A percentile compares a stretch with the other conserved stretches of the same genome.
Evolutionary conservation across 148 eudicot genomes (phyloP).

Genomic region (Hydrangea macrophylla): DNA sequence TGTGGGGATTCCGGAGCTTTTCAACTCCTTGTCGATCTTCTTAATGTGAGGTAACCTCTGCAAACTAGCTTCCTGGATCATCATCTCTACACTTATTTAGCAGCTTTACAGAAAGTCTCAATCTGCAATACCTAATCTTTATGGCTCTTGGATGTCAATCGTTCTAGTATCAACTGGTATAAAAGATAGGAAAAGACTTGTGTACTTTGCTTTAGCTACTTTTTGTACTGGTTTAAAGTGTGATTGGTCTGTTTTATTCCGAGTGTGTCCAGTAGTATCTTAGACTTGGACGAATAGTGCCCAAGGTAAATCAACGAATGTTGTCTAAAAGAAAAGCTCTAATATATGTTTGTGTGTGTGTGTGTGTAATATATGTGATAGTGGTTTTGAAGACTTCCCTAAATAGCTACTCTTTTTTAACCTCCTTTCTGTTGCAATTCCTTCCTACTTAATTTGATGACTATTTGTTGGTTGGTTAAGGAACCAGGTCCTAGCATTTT

Average conservation of each 20-base stretch:
- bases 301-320: too few species aligned
- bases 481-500: too few species aligned
- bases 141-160: slow-evolving; percentile 2
- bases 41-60: slow-evolving; percentile 62
- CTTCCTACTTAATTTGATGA: background rate
- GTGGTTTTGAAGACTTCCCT: background rate
- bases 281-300: too few species aligned
- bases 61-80: background rate
- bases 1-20: slow-evolving; percentile 96
- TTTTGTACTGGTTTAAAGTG: too few species aligned
- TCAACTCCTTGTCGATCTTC: slow-evolving; percentile 88
- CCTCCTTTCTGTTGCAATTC: background rate
- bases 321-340: background rate
- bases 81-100: background rate
- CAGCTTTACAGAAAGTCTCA: background rate
- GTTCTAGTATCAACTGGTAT: background rate
- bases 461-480: too few species aligned
- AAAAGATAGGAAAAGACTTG: too few species aligned
- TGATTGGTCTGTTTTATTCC: too few species aligned
- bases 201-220: too few species aligned
- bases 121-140: background rate
- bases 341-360: background rate
- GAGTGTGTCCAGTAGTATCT: too few species aligned
- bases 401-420: too few species aligned
- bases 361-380: background rate